A percentile compares a stretch with the other conserved stretches of the same genome.
These are phyloP conservation scores for Aphanomyces astaci DNA, from an alignment of 352 stramenopile species.

Conservation along the genomic window DNA sequence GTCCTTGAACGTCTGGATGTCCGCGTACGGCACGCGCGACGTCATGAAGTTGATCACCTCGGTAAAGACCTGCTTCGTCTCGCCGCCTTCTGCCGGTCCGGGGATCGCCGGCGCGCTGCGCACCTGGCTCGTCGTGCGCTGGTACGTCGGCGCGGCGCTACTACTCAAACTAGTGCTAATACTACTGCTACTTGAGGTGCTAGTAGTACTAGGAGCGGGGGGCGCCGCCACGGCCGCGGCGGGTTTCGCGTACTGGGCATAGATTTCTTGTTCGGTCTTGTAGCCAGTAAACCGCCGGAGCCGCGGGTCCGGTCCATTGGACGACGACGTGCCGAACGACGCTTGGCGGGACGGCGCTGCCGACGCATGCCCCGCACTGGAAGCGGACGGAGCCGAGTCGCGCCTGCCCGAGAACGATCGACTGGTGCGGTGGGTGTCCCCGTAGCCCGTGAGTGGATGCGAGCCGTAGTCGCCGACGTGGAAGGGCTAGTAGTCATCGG, in stretches of 20 bases:
- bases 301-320: conserved; percentile 45
- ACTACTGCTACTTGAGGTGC: conserved; percentile 16
- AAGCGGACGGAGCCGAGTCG: conserved; percentile 24
- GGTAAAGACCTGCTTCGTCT: conserved; percentile 79
- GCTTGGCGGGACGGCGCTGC: background rate
- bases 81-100: conserved; percentile 38
- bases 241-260: conserved; percentile 60
- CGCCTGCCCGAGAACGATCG: conserved; percentile 14
- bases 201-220: background rate
- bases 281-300: conserved; percentile 62
- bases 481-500: background rate
- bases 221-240: conserved; percentile 6
- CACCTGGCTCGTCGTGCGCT: conserved; percentile 33
- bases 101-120: conserved; percentile 36
- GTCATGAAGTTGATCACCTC: conserved; percentile 74
- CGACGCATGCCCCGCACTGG: background rate
- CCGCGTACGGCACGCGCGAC: conserved; percentile 68
- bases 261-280: conserved; percentile 74
- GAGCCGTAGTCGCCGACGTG: conserved; percentile 2
- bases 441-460: conserved; percentile 11
- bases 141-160: conserved; percentile 11
- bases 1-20: conserved; percentile 80
- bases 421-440: conserved; percentile 3
- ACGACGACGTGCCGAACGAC: conserved; percentile 21
- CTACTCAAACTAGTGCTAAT: background rate